Percentiles rank a stretch among this genome's conserved stretches.
Evolutionary conservation across 208 protist species (phyloP).

Genomic region (Tritrichomonas foetus): DNA sequence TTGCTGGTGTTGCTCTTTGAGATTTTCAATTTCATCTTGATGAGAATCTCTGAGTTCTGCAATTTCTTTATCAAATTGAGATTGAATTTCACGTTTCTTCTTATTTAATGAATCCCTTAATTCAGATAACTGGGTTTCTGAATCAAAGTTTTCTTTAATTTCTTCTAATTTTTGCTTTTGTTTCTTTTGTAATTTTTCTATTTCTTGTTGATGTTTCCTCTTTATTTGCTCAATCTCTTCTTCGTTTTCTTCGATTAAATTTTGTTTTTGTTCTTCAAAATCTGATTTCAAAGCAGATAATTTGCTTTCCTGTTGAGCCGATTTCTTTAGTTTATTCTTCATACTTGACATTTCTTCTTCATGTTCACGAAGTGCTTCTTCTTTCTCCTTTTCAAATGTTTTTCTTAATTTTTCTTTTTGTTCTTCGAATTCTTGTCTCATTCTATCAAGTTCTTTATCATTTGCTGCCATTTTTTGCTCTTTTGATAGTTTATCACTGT

Average conservation of each 20-base stretch:
- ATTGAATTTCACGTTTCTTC: neutral
- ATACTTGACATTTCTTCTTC: neutral
- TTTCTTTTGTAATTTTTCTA: neutral
- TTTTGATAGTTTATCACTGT: neutral
- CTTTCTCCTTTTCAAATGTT: neutral
- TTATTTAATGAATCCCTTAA: neutral
- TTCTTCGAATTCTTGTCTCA: neutral
- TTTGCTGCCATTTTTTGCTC: neutral
- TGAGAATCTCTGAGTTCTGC: neutral
- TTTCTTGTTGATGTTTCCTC: neutral
- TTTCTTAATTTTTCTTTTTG: neutral
- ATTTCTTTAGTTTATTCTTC: neutral
- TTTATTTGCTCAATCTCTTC: neutral
- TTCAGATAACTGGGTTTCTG: neutral
- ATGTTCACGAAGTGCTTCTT: neutral
- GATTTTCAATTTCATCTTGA: neutral
- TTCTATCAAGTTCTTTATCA: neutral
- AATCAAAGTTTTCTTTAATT: too few species aligned
- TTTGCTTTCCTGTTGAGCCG: neutral
- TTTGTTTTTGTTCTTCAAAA: neutral
- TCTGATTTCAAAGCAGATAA: neutral
- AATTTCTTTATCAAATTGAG: neutral
- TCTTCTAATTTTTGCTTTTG: neutral
- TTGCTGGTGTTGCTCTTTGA: neutral
- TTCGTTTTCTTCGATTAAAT: neutral